Percentiles rank a stretch among this genome's conserved stretches.
Conservation (phyloP, 1,284 basidiomycete genomes). For the Cryptococcus hybrid region DNA sequence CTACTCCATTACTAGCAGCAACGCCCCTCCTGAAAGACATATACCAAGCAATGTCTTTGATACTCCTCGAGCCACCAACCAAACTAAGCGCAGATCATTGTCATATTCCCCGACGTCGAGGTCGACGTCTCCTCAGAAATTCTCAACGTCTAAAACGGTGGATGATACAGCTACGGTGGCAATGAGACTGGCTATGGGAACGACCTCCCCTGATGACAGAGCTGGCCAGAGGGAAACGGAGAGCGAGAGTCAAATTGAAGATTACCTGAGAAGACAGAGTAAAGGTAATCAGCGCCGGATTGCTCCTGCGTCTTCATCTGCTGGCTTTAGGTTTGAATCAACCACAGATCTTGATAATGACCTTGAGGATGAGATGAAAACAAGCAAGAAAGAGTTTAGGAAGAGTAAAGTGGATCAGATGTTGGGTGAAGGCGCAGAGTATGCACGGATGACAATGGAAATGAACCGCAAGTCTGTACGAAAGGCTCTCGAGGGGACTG, state of each 20-base stretch:
- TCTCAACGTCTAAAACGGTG: constrained; percentile 1
- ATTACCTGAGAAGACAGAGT: constrained; percentile 7
- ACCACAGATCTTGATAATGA: constrained; percentile 1
- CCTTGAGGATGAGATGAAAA: not conserved
- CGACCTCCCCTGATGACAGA: not conserved
- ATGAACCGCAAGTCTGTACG: constrained; percentile 13
- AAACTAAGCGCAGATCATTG: not conserved
- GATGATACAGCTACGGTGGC: not conserved
- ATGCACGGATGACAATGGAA: constrained; percentile 19
- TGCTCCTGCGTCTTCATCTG: constrained; percentile 1
- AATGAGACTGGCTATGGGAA: constrained; percentile 9
- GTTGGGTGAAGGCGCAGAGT: constrained; percentile 28
- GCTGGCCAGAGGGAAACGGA: constrained; percentile 7
- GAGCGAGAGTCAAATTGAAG: constrained; percentile 9
- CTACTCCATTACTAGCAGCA: not conserved
- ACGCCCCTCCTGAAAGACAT: not conserved
- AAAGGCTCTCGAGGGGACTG: constrained; percentile 1
- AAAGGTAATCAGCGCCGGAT: constrained; percentile 12
- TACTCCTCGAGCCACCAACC: not conserved
- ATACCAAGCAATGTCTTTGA: too few relatives aligned
- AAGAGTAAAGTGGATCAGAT: constrained; percentile 26
- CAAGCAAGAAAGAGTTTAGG: not conserved
- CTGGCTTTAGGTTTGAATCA: not conserved
- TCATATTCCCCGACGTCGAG: not conserved
- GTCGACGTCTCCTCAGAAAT: not conserved